Evolutionary conservation across 75 land plant species (phyloP).

Genomic region (Selaginella tamariscina): DNA sequence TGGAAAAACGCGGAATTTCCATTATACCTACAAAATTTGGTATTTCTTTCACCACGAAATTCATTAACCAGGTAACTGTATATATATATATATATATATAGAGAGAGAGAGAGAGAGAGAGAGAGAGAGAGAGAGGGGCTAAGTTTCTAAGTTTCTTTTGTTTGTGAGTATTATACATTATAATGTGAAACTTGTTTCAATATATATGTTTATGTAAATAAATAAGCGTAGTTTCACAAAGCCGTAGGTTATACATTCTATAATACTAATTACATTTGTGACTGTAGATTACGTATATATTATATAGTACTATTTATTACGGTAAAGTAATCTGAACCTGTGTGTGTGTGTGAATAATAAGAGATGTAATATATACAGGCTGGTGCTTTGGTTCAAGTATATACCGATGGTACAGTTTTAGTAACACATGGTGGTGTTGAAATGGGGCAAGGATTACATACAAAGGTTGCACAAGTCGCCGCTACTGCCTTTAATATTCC

Average conservation of each 20-base stretch:
- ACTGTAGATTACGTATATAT: too few species aligned
- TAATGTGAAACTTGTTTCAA: too few species aligned
- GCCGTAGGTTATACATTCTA: too few species aligned
- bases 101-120: too few species aligned
- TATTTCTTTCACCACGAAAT: slow-evolving; percentile 82
- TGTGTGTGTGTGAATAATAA: too few species aligned
- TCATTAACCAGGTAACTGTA: slow-evolving; percentile 73
- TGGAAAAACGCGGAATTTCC: slow-evolving; percentile 93
- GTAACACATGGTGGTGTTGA: slow-evolving; percentile 99
- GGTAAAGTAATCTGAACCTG: not conserved
- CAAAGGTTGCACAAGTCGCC: slow-evolving; percentile 90
- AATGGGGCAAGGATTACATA: slow-evolving; percentile 98
- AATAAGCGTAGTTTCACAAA: too few species aligned
- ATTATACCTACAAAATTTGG: slow-evolving; percentile 97
- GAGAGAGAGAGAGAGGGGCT: too few species aligned
- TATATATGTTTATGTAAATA: too few species aligned
- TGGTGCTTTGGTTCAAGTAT: slow-evolving; percentile 94
- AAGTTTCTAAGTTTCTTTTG: not conserved
- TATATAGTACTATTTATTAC: not conserved
- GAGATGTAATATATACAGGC: slow-evolving; percentile 38
- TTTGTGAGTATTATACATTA: too few species aligned
- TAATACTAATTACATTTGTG: too few species aligned
- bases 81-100: too few species aligned
- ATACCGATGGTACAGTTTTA: slow-evolving; percentile 91
- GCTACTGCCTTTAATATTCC: slow-evolving; percentile 77